Evolutionary conservation across 768 basidiomycete species (phyloP).

Genomic region (Thelephora aurantiotincta): DNA sequence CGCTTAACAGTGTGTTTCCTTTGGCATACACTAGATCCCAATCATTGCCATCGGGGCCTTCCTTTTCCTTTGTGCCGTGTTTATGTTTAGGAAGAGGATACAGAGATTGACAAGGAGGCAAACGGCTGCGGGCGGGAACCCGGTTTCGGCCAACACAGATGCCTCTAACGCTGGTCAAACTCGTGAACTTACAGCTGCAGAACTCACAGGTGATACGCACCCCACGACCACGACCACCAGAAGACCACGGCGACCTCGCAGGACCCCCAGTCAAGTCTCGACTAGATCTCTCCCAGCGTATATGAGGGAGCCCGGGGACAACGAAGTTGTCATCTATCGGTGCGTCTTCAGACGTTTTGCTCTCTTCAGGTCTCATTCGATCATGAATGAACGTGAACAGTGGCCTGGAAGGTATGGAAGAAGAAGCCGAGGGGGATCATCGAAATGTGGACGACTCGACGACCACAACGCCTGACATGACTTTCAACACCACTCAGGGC

Average conservation of each 20-base stretch:
- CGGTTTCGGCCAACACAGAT: constrained; percentile 3
- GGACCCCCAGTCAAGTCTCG: constrained; percentile 69
- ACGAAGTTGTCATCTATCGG: constrained; percentile 60
- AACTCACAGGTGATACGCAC: constrained; percentile 35
- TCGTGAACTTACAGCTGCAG: constrained; percentile 40
- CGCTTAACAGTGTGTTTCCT: background rate
- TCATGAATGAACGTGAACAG: constrained; percentile 16
- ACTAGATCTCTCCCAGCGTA: constrained; percentile 67
- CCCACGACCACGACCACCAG: constrained; percentile 15
- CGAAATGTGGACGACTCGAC: constrained; percentile 13
- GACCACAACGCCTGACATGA: constrained; percentile 24
- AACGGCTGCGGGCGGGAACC: background rate
- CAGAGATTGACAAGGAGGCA: background rate
- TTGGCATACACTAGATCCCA: background rate
- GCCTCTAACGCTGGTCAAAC: constrained; percentile 1
- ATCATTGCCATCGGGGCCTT: constrained; percentile 18
- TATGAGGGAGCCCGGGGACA: constrained; percentile 74
- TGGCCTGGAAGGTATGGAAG: constrained; percentile 39
- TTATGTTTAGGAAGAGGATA: constrained; percentile 11
- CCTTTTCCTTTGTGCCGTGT: constrained; percentile 11
- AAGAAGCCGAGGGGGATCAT: constrained; percentile 15
- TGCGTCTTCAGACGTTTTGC: constrained; percentile 11
- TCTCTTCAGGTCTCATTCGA: background rate
- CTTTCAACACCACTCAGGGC: constrained; percentile 16
- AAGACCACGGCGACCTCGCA: constrained; percentile 26